These are phyloP conservation scores for Metschnikowia matae DNA, from an alignment of 805 yeast genomes.

Conservation along the genomic window DNA sequence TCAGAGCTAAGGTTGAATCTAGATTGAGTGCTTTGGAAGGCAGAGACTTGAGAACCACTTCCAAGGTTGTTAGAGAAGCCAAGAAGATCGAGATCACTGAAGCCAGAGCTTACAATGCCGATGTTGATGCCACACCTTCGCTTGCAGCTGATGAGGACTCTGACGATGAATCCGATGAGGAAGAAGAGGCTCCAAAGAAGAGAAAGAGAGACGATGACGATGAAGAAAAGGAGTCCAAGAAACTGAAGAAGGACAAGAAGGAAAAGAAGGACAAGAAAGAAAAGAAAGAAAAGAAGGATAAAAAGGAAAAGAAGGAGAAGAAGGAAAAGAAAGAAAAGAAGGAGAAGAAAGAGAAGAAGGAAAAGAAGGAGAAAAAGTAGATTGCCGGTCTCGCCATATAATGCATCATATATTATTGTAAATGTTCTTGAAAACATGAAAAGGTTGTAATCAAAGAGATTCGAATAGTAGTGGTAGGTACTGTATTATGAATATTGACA, in stretches of 20 bases:
- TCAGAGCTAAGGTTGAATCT: slow-evolving; percentile 89
- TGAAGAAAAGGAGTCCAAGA: slow-evolving; percentile 15
- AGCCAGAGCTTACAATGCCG: slow-evolving; percentile 87
- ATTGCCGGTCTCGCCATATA: slow-evolving; percentile 17
- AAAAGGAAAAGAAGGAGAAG: slow-evolving; percentile 49
- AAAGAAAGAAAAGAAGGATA: slow-evolving; percentile 49
- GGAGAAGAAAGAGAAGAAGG: slow-evolving; percentile 20
- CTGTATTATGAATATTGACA: too few species aligned
- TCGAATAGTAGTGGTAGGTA: too few species aligned
- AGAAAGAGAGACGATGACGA: slow-evolving; percentile 19
- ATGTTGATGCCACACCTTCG: slow-evolving; percentile 71
- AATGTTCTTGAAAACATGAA: slow-evolving; percentile 6
- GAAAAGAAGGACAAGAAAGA: slow-evolving; percentile 29
- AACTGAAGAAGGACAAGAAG: slow-evolving; percentile 19
- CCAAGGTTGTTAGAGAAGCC: slow-evolving; percentile 75
- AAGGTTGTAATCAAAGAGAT: too few species aligned
- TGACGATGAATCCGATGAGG: slow-evolving; percentile 20
- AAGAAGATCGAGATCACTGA: slow-evolving; percentile 84
- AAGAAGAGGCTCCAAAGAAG: slow-evolving; percentile 15
- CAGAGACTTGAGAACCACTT: slow-evolving; percentile 87
- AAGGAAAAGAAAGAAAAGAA: slow-evolving; percentile 35
- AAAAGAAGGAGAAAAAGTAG: slow-evolving; percentile 30
- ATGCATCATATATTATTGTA: slow-evolving; percentile 16
- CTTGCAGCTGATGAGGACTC: slow-evolving; percentile 26
- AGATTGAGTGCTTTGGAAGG: slow-evolving; percentile 95